A percentile compares a stretch with the other conserved stretches of the same genome.
phyloP scores from a whole-genome alignment of 371 early-diverging fungal genomes.

The Actinomortierella wolfii region DNA sequence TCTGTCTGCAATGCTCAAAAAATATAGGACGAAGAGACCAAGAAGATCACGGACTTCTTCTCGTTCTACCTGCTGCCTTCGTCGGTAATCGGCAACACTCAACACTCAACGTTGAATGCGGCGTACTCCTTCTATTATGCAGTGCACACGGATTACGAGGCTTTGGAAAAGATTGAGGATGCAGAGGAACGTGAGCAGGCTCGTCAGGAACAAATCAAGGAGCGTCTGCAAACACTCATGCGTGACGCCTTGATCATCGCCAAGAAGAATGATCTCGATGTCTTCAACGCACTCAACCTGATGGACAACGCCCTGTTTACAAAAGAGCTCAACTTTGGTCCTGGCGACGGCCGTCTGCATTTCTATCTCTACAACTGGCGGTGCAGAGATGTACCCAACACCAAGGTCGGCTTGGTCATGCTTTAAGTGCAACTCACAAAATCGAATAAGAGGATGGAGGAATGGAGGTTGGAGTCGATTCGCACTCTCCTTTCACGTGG shows the following conservation, averaged over 20 bases:
- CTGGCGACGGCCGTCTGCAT: constrained; percentile 92
- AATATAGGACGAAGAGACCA: constrained; percentile 56
- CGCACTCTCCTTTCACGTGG: too few relatives aligned
- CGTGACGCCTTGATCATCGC: constrained; percentile 83
- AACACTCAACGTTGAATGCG: constrained; percentile 80
- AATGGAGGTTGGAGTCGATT: too few relatives aligned
- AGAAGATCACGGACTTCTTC: constrained; percentile 81
- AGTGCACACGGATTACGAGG: constrained; percentile 55
- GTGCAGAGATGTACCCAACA: constrained; percentile 65
- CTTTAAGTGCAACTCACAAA: constrained; percentile 56
- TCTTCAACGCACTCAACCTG: constrained; percentile 89
- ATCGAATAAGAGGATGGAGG: too few relatives aligned
- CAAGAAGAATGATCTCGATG: constrained; percentile 78
- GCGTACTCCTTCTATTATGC: constrained; percentile 96
- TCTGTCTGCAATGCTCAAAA: too few relatives aligned
- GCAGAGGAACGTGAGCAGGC: constrained; percentile 45
- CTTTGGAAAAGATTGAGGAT: constrained; percentile 46
- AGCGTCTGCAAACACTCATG: constrained; percentile 64
- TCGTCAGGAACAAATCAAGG: constrained; percentile 50
- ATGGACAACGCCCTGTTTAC: constrained; percentile 82
- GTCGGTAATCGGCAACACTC: constrained; percentile 78
- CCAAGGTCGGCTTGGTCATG: constrained; percentile 89
- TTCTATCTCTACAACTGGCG: constrained; percentile 97
- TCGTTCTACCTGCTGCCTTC: constrained; percentile 95
- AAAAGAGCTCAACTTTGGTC: constrained; percentile 86